A percentile compares a stretch with the other conserved stretches of the same genome.
Conservation (phyloP, 805 yeast species). For the Candida anglica region DNA sequence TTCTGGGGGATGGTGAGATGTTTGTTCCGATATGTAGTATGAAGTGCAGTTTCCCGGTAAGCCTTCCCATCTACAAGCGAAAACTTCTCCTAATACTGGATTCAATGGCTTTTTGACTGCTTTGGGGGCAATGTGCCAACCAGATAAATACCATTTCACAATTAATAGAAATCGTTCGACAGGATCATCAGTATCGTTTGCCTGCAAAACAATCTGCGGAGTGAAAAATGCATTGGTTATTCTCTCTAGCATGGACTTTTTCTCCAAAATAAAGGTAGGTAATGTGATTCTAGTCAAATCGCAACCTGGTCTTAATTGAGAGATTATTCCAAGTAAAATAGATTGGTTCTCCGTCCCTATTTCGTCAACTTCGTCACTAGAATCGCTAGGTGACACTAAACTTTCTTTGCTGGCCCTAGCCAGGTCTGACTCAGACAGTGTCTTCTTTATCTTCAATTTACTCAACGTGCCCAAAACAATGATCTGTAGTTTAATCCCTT, state of each 20-base stretch:
- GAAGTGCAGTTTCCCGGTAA: constrained; percentile 65
- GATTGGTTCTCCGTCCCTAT: constrained; percentile 87
- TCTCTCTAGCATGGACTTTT: constrained; percentile 94
- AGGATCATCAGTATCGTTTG: constrained; percentile 57
- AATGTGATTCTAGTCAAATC: constrained; percentile 88
- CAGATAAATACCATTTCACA: constrained; percentile 85
- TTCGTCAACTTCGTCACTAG: constrained; percentile 79
- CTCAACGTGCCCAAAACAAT: background rate
- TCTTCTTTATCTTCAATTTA: background rate
- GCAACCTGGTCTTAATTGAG: constrained; percentile 89
- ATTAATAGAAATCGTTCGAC: constrained; percentile 68
- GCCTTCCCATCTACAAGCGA: constrained; percentile 89
- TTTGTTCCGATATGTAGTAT: constrained; percentile 87
- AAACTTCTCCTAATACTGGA: constrained; percentile 90
- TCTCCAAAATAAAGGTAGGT: constrained; percentile 92
- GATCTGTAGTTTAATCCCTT: background rate
- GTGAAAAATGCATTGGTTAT: constrained; percentile 83
- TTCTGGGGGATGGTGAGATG: constrained; percentile 98
- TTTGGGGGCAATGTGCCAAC: constrained; percentile 98
- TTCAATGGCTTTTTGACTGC: constrained; percentile 97
- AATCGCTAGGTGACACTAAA: too few relatives aligned
- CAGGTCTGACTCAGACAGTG: background rate
- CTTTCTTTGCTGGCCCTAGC: constrained; percentile 1
- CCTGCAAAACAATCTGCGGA: constrained; percentile 70
- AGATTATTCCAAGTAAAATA: constrained; percentile 78